Evolutionary conservation across 768 basidiomycete genomes (phyloP).

Genomic region (Lentinula sp.): DNA sequence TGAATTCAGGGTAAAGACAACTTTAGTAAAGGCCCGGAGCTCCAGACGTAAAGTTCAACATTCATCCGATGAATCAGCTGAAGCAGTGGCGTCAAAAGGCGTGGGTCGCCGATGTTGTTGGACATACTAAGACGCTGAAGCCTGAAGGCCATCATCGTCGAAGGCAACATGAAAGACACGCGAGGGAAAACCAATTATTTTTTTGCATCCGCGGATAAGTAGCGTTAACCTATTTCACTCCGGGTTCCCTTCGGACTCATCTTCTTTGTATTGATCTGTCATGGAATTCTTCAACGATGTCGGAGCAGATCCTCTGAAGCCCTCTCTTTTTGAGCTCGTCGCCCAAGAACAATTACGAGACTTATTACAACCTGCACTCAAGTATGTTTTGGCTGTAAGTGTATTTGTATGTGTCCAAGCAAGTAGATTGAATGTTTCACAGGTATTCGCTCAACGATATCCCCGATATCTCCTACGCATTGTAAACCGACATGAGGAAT

Average conservation of each 20-base stretch:
- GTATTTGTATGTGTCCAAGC: neutral
- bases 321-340: slow-evolving; percentile 85
- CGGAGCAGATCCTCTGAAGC: slow-evolving; percentile 67
- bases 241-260: neutral
- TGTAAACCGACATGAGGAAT: slow-evolving; percentile 94
- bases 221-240: neutral
- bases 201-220: neutral
- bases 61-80: neutral
- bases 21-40: too few relatives aligned
- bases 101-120: neutral
- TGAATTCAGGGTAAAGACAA: neutral
- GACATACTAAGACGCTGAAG: neutral
- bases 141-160: neutral
- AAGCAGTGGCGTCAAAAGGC: neutral
- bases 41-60: neutral
- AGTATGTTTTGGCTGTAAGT: slow-evolving; percentile 87
- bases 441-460: slow-evolving; percentile 94
- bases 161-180: neutral
- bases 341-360: slow-evolving; percentile 92
- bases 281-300: slow-evolving; percentile 86
- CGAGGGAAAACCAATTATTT: neutral
- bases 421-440: neutral
- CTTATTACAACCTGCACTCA: slow-evolving; percentile 88
- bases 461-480: slow-evolving; percentile 88
- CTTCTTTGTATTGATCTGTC: neutral